Percentiles rank a stretch among this genome's conserved stretches.
Conservation (phyloP, 2,329 filamentous ascomycete species). For the Rutstroemia sp. region DNA sequence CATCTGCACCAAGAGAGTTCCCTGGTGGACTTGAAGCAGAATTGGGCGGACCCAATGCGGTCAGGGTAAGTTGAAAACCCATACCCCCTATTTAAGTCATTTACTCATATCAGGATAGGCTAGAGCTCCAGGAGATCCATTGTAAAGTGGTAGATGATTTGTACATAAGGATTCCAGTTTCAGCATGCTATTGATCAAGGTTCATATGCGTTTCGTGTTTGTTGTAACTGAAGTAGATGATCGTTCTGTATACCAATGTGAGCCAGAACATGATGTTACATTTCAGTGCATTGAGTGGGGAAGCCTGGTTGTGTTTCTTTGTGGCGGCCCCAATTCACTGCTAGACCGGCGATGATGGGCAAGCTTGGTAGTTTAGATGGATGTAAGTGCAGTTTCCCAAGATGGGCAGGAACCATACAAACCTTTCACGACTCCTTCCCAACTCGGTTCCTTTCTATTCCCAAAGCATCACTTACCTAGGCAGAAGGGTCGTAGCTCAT, state of each 20-base stretch:
- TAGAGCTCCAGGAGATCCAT: slow-evolving; percentile 45
- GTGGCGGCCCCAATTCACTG: neutral
- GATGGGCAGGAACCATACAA: neutral
- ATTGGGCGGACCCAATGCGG: slow-evolving; percentile 60
- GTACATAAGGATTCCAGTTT: slow-evolving; percentile 26
- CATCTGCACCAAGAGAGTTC: slow-evolving; percentile 62
- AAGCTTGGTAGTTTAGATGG: neutral
- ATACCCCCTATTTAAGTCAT: neutral
- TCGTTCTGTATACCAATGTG: neutral
- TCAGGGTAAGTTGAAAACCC: slow-evolving; percentile 47
- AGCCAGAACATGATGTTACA: no score
- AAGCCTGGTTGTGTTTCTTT: no score
- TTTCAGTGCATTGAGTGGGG: no score
- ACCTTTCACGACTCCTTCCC: neutral
- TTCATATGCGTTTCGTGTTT: neutral
- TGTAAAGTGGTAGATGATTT: slow-evolving; percentile 23
- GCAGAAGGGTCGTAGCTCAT: neutral
- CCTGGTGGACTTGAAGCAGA: slow-evolving; percentile 67
- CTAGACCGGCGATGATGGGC: neutral
- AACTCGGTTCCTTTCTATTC: neutral
- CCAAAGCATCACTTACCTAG: neutral
- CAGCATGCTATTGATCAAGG: slow-evolving; percentile 1
- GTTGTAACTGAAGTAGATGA: neutral
- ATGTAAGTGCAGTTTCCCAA: neutral
- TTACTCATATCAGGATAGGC: slow-evolving; percentile 34